phyloP scores from a whole-genome alignment of 2,329 filamentous ascomycete genomes.

The Ceratocystis lukuohia region DNA sequence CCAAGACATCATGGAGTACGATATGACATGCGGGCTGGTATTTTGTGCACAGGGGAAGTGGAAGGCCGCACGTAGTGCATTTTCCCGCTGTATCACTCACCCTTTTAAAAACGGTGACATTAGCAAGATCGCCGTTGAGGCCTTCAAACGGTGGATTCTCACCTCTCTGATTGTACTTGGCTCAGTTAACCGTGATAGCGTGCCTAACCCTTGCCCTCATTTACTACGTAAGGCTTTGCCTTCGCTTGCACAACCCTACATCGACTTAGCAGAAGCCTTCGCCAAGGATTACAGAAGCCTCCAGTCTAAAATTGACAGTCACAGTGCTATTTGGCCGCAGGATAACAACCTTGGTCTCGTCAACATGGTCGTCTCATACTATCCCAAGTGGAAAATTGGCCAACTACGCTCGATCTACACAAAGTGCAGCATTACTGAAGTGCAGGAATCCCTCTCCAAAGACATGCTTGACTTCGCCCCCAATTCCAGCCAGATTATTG shows the following conservation, averaged over 20 bases:
- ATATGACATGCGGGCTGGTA: conserved; percentile 49
- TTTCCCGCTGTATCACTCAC: conserved; percentile 53
- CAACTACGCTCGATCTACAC: conserved; percentile 59
- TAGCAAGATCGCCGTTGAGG: conserved; percentile 67
- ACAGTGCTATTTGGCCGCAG: conserved; percentile 45
- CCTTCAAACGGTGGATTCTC: conserved; percentile 84
- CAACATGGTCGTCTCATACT: conserved; percentile 52
- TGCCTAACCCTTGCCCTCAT: not conserved
- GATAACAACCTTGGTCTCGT: conserved; percentile 66
- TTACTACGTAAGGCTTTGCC: conserved; percentile 23
- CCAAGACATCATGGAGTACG: conserved; percentile 51
- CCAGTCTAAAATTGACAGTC: conserved; percentile 48
- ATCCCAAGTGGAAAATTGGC: conserved; percentile 62
- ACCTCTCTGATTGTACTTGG: conserved; percentile 60
- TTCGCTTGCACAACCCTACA: conserved; percentile 54
- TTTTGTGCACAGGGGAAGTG: conserved; percentile 50
- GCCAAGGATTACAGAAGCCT: conserved; percentile 36
- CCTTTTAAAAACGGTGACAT: conserved; percentile 42
- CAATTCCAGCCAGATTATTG: conserved; percentile 32
- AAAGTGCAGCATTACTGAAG: conserved; percentile 41
- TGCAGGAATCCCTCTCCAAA: conserved; percentile 39
- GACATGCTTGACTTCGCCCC: conserved; percentile 36
- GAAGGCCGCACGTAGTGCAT: conserved; percentile 45
- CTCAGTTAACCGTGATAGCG: conserved; percentile 25
- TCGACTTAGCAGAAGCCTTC: conserved; percentile 56